phyloP scores from a whole-genome alignment of 306 rosid genomes.

The Mimosa pudica region DNA sequence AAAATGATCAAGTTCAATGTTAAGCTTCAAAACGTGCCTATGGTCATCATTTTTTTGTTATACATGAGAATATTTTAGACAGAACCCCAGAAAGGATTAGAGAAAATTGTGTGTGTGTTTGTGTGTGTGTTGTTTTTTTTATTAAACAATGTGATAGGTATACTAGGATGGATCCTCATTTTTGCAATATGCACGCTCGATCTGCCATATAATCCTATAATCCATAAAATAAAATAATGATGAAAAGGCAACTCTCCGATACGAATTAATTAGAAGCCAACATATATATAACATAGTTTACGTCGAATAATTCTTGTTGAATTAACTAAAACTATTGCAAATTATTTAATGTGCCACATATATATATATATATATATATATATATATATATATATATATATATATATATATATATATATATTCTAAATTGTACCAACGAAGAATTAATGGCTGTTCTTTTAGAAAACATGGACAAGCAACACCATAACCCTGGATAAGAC shows the following conservation, averaged over 20 bases:
- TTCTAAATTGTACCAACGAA: neutral
- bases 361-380: neutral
- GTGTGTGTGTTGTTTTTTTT: no score
- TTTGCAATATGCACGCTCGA: neutral
- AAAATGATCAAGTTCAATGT: neutral
- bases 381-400: neutral
- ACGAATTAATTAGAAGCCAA: neutral
- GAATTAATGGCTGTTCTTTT: neutral
- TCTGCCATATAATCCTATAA: slow-evolving; percentile 5
- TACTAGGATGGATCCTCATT: neutral
- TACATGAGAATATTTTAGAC: no score
- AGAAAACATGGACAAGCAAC: slow-evolving; percentile 1
- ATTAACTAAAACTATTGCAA: neutral
- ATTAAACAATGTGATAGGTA: neutral
- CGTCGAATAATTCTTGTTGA: neutral
- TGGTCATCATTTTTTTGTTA: neutral
- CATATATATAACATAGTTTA: neutral
- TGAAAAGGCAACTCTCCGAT: neutral
- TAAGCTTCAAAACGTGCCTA: neutral
- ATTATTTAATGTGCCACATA: neutral
- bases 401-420: neutral
- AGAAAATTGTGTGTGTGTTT: neutral
- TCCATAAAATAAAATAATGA: neutral
- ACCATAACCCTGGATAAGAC: neutral
- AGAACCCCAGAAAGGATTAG: neutral